Evolutionary conservation across 768 basidiomycete genomes (phyloP).

Genomic region (Russula sp.): DNA sequence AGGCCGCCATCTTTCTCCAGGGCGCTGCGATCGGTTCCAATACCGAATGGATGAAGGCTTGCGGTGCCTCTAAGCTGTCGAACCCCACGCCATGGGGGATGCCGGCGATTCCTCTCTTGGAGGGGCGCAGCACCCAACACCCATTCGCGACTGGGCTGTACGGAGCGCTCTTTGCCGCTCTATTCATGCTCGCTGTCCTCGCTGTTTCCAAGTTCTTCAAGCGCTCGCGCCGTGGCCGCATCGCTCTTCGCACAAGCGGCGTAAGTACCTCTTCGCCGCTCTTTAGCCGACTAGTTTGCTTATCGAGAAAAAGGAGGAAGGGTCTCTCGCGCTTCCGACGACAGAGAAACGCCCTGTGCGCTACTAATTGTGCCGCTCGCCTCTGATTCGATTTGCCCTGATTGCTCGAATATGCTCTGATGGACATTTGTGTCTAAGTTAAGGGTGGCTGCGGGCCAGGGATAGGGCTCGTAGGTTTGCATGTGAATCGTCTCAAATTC

Average conservation of each 20-base stretch:
- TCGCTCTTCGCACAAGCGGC: conserved; percentile 8
- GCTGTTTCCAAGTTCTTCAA: conserved; percentile 12
- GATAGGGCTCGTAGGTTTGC: background rate
- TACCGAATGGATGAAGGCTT: conserved; percentile 39
- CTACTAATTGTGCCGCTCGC: conserved; percentile 6
- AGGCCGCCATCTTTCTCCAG: conserved; percentile 24
- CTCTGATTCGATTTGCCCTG: background rate
- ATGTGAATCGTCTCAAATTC: background rate
- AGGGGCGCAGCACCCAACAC: background rate
- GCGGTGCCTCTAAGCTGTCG: conserved; percentile 24
- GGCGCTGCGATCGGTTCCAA: conserved; percentile 40
- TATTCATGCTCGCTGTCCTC: conserved; percentile 18
- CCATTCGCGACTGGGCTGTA: conserved; percentile 15
- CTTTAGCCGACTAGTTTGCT: background rate
- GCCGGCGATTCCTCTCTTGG: conserved; percentile 13
- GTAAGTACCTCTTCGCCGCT: conserved; percentile 2
- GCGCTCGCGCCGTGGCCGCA: conserved; percentile 14
- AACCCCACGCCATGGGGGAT: conserved; percentile 1
- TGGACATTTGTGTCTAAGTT: conserved; percentile 17
- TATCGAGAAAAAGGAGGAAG: conserved; percentile 12
- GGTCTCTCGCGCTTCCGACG: conserved; percentile 8
- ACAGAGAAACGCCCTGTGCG: conserved; percentile 4
- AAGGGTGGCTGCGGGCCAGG: background rate
- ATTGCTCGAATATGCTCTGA: conserved; percentile 3
- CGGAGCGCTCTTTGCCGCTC: conserved; percentile 19